Percentiles rank a stretch among this genome's conserved stretches.
phyloP scores from a whole-genome alignment of 169 alveolate species.

The Cryptosporidium parvum region DNA sequence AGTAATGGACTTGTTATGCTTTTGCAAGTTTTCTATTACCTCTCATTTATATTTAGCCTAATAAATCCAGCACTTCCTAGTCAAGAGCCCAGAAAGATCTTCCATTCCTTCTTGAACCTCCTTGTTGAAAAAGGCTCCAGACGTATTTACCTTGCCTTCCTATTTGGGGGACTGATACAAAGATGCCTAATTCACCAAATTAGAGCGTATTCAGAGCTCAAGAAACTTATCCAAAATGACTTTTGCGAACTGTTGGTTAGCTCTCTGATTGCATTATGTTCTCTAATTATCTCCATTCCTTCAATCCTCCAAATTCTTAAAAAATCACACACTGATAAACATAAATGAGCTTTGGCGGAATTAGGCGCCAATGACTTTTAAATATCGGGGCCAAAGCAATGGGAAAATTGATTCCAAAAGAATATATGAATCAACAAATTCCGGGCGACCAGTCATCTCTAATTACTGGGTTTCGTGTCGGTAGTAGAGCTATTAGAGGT shows the following conservation, averaged over 20 bases:
- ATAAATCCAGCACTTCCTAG: background rate
- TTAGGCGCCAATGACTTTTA: constrained; percentile 9
- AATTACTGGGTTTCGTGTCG: constrained; percentile 54
- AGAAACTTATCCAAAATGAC: background rate
- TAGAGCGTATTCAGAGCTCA: background rate
- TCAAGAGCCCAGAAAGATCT: background rate
- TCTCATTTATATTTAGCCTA: background rate
- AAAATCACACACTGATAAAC: constrained; percentile 7
- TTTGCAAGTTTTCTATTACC: constrained; percentile 12
- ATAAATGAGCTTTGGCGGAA: constrained; percentile 3
- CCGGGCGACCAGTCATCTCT: constrained; percentile 42
- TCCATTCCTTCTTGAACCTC: background rate
- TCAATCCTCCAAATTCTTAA: background rate
- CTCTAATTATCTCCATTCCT: background rate
- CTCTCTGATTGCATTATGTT: background rate
- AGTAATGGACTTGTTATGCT: constrained; percentile 5
- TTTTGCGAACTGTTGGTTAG: background rate
- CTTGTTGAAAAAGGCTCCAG: constrained; percentile 37
- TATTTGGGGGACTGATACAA: constrained; percentile 42
- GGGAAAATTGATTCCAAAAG: background rate
- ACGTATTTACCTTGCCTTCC: constrained; percentile 1
- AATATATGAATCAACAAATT: constrained; percentile 29
- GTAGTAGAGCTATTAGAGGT: constrained; percentile 34
- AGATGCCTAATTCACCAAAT: background rate
- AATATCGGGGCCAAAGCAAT: background rate